Base-by-base conservation (phyloP, 75 land plant species). In the Pinus taeda region DNA sequence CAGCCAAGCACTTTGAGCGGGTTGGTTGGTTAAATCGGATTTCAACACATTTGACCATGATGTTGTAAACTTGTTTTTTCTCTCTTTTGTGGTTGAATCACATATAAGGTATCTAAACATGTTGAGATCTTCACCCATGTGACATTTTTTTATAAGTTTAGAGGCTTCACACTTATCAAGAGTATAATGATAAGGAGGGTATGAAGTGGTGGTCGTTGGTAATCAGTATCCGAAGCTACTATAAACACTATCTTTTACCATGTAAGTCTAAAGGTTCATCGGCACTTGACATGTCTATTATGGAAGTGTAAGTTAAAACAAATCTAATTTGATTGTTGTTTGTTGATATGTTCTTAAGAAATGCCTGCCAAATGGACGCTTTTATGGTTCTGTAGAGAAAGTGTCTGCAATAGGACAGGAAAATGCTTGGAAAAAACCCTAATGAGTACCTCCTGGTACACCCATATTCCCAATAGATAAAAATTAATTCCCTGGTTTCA, bases 191-290 rank as follows among this genome's bases (percentile, higher is more conserved):
- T 79, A 90, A 85, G 77, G 95, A 92, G 85, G 95, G 93, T 60
- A 81, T 95, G 29, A 87, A 89, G 82, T 98, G 95, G 84, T 93
- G 92, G 78, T 82, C 79, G 30, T 59, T 91, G 62, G 77, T 82
- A 33, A 82, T 89, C 12, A 69, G 83, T 66, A 80, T 81, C 62
- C 95, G 91, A 65, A 85, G 85, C 33, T 91, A 94, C 79, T 90
- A 97, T 76, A 97, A 97, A 79, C 99, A 92, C 82, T 97, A 97
- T 60, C 77, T 88, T 77, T 82, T 97, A 69, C 99, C 99, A 74
- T 88, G 98, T 92, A 88, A 49, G 85, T 72, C 8, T 42, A 17
- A 20, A 61, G 33, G 45, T 36, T 82, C 15, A 22, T 76, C 80
- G 59, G 42, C 29, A 74, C 15, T 55, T 42, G 57, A 74, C 57